Evolutionary conservation across 1,139 yeast genomes (phyloP).

Genomic region (Debaryomycetaceae sp.): DNA sequence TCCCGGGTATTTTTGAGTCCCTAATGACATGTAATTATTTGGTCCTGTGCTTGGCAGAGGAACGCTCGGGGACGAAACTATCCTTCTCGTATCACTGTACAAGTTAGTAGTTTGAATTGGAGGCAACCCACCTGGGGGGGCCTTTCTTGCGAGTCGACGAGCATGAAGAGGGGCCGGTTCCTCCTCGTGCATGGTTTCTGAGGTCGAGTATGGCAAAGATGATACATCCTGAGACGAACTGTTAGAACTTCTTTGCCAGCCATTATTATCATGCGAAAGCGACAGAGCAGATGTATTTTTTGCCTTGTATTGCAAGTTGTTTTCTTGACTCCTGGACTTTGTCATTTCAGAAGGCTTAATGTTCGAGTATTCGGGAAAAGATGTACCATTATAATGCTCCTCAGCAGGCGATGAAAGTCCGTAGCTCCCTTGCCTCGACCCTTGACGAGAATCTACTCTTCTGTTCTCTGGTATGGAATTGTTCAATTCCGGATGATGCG

Average conservation of each 20-base stretch:
- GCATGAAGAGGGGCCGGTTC: conserved; percentile 3
- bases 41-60: conserved; percentile 8
- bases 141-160: conserved; percentile 8
- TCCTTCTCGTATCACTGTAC: conserved; percentile 15
- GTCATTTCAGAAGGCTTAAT: neutral
- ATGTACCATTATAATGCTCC: neutral
- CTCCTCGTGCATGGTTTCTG: neutral
- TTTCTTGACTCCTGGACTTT: conserved; percentile 2
- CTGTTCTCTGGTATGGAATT: conserved; percentile 2
- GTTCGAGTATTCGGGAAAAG: neutral
- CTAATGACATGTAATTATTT: neutral
- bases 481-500: neutral
- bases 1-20: neutral
- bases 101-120: conserved; percentile 17
- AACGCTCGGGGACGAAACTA: conserved; percentile 23
- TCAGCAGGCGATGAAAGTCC: neutral
- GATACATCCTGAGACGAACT: neutral
- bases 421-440: conserved; percentile 2
- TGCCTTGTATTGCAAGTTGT: conserved; percentile 1
- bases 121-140: conserved; percentile 12
- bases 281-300: conserved; percentile 11
- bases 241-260: conserved; percentile 2
- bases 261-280: conserved; percentile 6
- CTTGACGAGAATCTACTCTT: neutral
- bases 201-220: neutral